Evolutionary conservation across 2,329 filamentous ascomycete genomes (phyloP).

Genomic region (Berkeleyomyces basicola): DNA sequence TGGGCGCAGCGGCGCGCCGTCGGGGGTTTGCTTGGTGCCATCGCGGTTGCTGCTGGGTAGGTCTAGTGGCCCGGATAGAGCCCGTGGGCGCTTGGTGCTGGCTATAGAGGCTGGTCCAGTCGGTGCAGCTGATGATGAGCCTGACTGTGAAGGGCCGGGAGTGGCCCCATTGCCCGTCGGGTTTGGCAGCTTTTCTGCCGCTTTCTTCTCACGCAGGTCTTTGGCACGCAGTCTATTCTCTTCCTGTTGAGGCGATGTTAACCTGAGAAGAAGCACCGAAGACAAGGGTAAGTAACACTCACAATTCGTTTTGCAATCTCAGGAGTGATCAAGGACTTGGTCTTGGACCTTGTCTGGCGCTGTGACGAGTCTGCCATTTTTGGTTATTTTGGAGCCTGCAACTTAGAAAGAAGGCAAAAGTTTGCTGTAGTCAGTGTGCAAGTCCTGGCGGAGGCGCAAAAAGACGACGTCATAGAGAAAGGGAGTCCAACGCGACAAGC

Average conservation of each 20-base stretch:
- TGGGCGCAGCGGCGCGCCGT: slow-evolving; percentile 45
- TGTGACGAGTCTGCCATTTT: background rate
- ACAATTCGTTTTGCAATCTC: slow-evolving; percentile 40
- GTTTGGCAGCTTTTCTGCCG: slow-evolving; percentile 26
- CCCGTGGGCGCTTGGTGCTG: slow-evolving; percentile 1
- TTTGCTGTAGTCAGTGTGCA: too few relatives aligned
- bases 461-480: background rate
- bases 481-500: background rate
- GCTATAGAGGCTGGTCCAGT: background rate
- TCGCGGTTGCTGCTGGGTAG: slow-evolving; percentile 25
- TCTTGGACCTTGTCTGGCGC: slow-evolving; percentile 1
- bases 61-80: slow-evolving; percentile 25
- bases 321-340: slow-evolving; percentile 25
- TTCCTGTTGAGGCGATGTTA: slow-evolving; percentile 39
- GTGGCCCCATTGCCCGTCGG: background rate
- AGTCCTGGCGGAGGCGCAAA: background rate
- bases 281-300: slow-evolving; percentile 17
- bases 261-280: background rate
- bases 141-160: background rate
- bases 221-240: slow-evolving; percentile 78
- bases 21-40: slow-evolving; percentile 43
- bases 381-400: too few relatives aligned
- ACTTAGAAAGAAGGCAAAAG: background rate
- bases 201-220: slow-evolving; percentile 58
- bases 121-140: background rate